Percentiles rank a stretch among this genome's conserved stretches.
These are phyloP conservation scores for Fusarium virguliforme DNA, from an alignment of 2,329 filamentous ascomycete species.

Conservation along the genomic window DNA sequence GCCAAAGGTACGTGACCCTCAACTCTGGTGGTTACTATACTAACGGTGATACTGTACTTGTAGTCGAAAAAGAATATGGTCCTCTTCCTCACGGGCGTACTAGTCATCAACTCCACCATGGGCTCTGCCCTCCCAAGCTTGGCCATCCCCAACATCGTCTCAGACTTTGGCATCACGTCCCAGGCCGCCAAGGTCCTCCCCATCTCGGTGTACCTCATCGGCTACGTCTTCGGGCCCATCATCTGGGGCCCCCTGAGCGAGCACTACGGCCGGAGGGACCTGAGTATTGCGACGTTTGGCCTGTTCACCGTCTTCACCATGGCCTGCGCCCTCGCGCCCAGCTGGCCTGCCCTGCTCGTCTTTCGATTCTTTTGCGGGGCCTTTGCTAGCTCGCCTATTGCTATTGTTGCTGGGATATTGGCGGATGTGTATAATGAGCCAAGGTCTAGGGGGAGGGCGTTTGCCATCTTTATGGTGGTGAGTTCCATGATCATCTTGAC, in stretches of 20 bases:
- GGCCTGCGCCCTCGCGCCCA: conserved; percentile 70
- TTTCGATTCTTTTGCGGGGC: conserved; percentile 70
- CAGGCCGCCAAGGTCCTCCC: conserved; percentile 66
- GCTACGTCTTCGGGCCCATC: conserved; percentile 74
- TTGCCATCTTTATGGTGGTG: conserved; percentile 76
- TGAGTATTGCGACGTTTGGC: conserved; percentile 64
- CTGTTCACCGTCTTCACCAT: conserved; percentile 69
- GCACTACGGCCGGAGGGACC: conserved; percentile 71
- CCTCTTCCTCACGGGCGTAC: conserved; percentile 69
- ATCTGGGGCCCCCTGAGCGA: conserved; percentile 78
- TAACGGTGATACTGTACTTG: not conserved
- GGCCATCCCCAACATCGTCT: conserved; percentile 71
- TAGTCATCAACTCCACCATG: conserved; percentile 79
- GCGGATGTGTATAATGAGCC: conserved; percentile 75
- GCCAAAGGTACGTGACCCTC: conserved; percentile 55
- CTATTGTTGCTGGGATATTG: conserved; percentile 74
- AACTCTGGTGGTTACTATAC: not conserved
- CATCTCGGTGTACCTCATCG: conserved; percentile 75
- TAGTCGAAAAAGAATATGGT: conserved; percentile 70
- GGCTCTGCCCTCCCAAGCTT: conserved; percentile 76
- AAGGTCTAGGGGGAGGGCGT: conserved; percentile 69
- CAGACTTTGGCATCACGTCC: conserved; percentile 70
- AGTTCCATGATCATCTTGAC: conserved; percentile 42
- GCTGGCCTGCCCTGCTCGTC: conserved; percentile 67
- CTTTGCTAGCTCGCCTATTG: conserved; percentile 72